Evolutionary conservation across 345 rosid species (phyloP).

Genomic region (Toxicodendron radicans): DNA sequence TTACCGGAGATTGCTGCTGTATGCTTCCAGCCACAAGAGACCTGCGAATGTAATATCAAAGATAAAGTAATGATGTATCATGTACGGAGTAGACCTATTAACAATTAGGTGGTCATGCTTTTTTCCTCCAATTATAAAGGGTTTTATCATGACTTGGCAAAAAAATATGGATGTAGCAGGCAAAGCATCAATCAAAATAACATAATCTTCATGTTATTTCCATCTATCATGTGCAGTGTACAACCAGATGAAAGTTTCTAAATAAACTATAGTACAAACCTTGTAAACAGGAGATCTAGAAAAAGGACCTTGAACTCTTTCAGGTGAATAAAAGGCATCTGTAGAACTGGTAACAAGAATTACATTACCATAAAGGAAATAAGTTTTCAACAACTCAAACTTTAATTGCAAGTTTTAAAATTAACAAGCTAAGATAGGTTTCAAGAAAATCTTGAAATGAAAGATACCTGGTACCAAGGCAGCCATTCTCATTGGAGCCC

Average conservation of each 20-base stretch:
- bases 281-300: conserved; percentile 52
- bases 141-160: too few relatives aligned
- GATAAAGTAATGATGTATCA: too few relatives aligned
- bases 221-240: not conserved
- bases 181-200: too few relatives aligned
- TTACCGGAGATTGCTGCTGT: not conserved
- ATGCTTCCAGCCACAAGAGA: not conserved
- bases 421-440: conserved; percentile 2
- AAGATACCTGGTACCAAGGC: conserved; percentile 85
- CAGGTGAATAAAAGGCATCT: conserved; percentile 59
- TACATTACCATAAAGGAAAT: conserved; percentile 10
- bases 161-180: too few relatives aligned
- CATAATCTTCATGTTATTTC: not conserved
- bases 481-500: conserved; percentile 96
- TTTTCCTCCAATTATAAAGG: too few relatives aligned
- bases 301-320: conserved; percentile 77
- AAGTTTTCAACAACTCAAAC: conserved; percentile 12
- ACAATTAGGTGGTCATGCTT: too few relatives aligned
- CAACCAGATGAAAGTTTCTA: not conserved
- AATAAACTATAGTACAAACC: conserved; percentile 39
- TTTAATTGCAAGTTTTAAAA: conserved; percentile 10
- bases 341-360: conserved; percentile 50
- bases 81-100: too few relatives aligned
- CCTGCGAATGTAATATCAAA: not conserved
- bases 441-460: conserved; percentile 16